phyloP scores from a whole-genome alignment of 192 early-diverging fungal species.

The Umbelopsis sp. region DNA sequence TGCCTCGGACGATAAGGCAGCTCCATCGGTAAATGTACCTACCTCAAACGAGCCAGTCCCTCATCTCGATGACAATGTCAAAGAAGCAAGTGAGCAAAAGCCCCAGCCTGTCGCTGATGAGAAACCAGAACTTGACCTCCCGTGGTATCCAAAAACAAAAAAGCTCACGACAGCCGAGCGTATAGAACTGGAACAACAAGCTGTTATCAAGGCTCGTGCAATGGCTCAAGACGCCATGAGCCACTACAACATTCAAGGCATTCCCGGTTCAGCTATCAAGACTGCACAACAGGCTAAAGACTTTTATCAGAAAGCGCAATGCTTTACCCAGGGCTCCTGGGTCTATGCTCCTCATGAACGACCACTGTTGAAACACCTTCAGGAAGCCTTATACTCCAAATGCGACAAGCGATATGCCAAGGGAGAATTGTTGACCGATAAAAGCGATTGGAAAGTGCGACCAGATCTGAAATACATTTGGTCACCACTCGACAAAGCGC shows the following conservation, averaged over 20 bases:
- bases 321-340: slow-evolving; percentile 40
- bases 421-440: slow-evolving; percentile 5
- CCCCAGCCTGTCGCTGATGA: neutral
- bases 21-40: neutral
- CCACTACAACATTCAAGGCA: neutral
- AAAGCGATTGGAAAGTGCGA: slow-evolving; percentile 20
- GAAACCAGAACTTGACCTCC: neutral
- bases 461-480: slow-evolving; percentile 26
- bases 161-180: neutral
- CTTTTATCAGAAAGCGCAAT: slow-evolving; percentile 13
- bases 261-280: slow-evolving; percentile 10
- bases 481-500: slow-evolving; percentile 24
- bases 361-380: slow-evolving; percentile 25
- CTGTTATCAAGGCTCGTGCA: neutral
- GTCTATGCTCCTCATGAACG: slow-evolving; percentile 1
- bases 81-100: neutral
- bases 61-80: neutral
- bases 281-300: neutral
- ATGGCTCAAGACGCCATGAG: neutral
- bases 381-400: slow-evolving; percentile 34
- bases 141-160: neutral
- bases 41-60: neutral
- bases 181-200: slow-evolving; percentile 1
- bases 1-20: neutral
- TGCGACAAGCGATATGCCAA: slow-evolving; percentile 34